phyloP scores from a whole-genome alignment of 345 rosid genomes.

The Moricandia moricandioides region DNA sequence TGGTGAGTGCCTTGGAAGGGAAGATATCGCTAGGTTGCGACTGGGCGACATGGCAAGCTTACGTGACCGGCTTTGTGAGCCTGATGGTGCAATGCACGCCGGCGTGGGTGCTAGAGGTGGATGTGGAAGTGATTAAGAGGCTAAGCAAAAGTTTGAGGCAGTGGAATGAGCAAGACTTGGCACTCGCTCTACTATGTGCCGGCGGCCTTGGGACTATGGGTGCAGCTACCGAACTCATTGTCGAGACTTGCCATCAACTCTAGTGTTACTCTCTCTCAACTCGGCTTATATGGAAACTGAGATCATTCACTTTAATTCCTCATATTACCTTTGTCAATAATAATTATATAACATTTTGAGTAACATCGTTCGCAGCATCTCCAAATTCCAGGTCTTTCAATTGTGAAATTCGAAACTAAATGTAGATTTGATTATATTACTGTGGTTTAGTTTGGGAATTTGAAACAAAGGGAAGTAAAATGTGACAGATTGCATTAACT shows the following conservation, averaged over 20 bases:
- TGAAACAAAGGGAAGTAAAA: not conserved
- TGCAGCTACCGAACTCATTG: constrained; percentile 68
- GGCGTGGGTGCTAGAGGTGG: constrained; percentile 74
- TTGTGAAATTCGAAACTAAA: not conserved
- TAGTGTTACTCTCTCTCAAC: constrained; percentile 13
- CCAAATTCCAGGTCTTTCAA: not conserved
- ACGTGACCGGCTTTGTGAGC: constrained; percentile 71
- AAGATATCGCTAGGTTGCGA: constrained; percentile 86
- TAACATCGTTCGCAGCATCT: not conserved
- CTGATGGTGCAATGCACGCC: constrained; percentile 72
- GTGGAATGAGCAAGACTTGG: constrained; percentile 82
- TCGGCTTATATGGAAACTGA: not conserved
- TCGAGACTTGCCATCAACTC: constrained; percentile 39
- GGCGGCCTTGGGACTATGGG: constrained; percentile 69
- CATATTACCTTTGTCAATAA: constrained; percentile 3
- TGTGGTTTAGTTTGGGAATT: not conserved
- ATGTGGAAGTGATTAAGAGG: constrained; percentile 68
- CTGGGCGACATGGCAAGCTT: constrained; percentile 75
- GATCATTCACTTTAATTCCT: constrained; percentile 8
- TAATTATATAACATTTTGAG: not conserved
- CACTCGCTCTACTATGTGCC: constrained; percentile 59
- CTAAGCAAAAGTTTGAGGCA: constrained; percentile 74
- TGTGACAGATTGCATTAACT: not conserved
- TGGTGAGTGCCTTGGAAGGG: constrained; percentile 85
- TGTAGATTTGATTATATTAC: not conserved